These are phyloP conservation scores for Parietaria judaica DNA, from an alignment of 306 rosid species.

Conservation along the genomic window DNA sequence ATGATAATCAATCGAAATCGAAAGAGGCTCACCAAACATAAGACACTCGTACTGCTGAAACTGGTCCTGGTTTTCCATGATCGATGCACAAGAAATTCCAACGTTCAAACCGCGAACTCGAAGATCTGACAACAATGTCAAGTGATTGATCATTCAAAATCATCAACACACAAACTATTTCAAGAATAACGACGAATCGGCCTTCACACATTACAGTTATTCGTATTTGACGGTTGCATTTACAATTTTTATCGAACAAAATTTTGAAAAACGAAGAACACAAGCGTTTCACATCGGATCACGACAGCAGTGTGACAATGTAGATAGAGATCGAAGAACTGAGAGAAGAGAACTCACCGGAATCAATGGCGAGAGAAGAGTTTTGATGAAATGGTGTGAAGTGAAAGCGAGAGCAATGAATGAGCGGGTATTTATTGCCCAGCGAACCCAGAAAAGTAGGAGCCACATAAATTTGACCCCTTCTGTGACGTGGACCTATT, in stretches of 20 bases:
- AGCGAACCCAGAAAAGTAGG: not conserved
- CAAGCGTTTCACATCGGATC: too few species aligned
- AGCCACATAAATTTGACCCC: not conserved
- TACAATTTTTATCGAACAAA: too few species aligned
- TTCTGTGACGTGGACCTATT: not conserved
- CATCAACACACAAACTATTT: not conserved
- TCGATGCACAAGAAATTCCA: constrained; percentile 8
- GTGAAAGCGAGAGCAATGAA: not conserved
- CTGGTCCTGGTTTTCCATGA: constrained; percentile 55
- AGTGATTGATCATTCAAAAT: not conserved
- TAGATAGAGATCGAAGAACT: not conserved
- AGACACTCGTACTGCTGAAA: constrained; percentile 59
- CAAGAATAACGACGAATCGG: too few species aligned
- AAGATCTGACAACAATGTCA: constrained; percentile 1
- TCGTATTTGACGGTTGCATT: too few species aligned
- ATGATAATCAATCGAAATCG: not conserved
- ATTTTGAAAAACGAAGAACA: too few species aligned
- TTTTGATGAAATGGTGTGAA: too few species aligned
- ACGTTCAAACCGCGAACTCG: constrained; percentile 1
- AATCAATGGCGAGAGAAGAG: too few species aligned
- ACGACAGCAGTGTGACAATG: too few species aligned
- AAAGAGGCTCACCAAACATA: constrained; percentile 49
- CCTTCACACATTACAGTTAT: too few species aligned
- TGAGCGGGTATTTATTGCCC: not conserved
- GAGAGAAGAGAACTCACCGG: not conserved